phyloP scores from a whole-genome alignment of 176 grass and related monocot genomes.

The Panicum miliaceum region DNA sequence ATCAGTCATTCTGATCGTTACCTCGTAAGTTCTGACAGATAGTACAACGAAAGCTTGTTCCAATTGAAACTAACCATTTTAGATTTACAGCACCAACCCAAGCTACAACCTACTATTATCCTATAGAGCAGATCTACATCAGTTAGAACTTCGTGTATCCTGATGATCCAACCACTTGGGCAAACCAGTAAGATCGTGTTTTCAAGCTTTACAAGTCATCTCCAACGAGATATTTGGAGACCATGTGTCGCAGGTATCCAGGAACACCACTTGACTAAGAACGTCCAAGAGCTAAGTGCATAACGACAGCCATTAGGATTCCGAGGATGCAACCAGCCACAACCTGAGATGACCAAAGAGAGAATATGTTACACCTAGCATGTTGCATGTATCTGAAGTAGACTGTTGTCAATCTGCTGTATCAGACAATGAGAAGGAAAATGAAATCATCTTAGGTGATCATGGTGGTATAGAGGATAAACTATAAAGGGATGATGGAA shows the following conservation, averaged over 20 bases:
- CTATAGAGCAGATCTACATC: conserved; percentile 21
- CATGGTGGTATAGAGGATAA: background rate
- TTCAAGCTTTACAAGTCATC: conserved; percentile 33
- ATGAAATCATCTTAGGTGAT: background rate
- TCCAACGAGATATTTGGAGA: conserved; percentile 14
- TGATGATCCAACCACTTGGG: conserved; percentile 6
- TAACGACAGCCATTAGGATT: conserved; percentile 57
- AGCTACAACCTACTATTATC: conserved; percentile 26
- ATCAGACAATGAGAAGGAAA: background rate
- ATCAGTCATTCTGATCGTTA: background rate
- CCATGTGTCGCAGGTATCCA: background rate
- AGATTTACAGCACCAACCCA: conserved; percentile 36
- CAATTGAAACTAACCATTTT: background rate
- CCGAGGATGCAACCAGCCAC: conserved; percentile 78
- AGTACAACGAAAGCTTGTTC: conserved; percentile 14
- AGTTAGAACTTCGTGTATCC: conserved; percentile 5
- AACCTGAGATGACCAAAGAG: conserved; percentile 58
- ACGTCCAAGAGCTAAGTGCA: conserved; percentile 47
- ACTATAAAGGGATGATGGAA: background rate
- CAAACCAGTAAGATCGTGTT: background rate
- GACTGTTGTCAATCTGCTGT: background rate
- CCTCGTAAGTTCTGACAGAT: background rate
- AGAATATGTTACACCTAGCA: background rate
- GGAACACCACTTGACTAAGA: conserved; percentile 13
- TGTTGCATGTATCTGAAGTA: background rate